Conservation (phyloP, 140 eudicot genomes). For the Flaveria floridana region DNA sequence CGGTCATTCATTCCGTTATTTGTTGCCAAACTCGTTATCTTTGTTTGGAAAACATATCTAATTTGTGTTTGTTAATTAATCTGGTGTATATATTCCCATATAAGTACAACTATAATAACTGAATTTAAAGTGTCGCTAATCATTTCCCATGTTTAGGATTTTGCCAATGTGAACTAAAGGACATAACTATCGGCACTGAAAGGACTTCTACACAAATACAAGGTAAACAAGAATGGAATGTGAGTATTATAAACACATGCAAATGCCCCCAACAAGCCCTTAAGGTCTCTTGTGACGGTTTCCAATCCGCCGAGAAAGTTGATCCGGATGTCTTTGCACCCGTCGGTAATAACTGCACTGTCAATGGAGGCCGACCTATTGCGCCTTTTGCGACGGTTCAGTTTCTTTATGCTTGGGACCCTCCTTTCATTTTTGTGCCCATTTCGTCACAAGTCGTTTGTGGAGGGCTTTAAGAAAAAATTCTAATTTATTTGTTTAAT, state of each 20-base stretch:
- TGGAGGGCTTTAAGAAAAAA: background rate
- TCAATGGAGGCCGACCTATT: conserved; percentile 42
- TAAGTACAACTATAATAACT: background rate
- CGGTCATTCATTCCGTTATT: too few species aligned
- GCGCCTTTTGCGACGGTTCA: conserved; percentile 32
- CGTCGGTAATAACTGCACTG: conserved; percentile 29
- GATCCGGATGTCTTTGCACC: conserved; percentile 32
- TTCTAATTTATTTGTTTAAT: too few species aligned
- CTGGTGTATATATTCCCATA: background rate
- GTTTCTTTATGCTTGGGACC: conserved; percentile 46
- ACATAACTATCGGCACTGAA: conserved; percentile 44
- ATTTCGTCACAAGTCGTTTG: conserved; percentile 31
- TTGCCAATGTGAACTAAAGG: conserved; percentile 31
- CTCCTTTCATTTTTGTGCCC: conserved; percentile 44
- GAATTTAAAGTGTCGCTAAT: background rate
- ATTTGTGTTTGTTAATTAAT: background rate
- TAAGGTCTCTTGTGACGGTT: conserved; percentile 38
- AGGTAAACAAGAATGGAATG: conserved; percentile 57
- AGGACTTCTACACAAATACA: conserved; percentile 35
- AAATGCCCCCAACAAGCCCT: conserved; percentile 39
- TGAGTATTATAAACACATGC: conserved; percentile 42
- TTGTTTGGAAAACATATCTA: background rate
- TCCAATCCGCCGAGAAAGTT: conserved; percentile 38
- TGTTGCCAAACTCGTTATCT: too few species aligned
- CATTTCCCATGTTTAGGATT: conserved; percentile 24